Evolutionary conservation across 1,139 yeast species (phyloP), one percentile per base, ranked within the genome.

Genomic region (Blastobotrys niveus): DNA sequence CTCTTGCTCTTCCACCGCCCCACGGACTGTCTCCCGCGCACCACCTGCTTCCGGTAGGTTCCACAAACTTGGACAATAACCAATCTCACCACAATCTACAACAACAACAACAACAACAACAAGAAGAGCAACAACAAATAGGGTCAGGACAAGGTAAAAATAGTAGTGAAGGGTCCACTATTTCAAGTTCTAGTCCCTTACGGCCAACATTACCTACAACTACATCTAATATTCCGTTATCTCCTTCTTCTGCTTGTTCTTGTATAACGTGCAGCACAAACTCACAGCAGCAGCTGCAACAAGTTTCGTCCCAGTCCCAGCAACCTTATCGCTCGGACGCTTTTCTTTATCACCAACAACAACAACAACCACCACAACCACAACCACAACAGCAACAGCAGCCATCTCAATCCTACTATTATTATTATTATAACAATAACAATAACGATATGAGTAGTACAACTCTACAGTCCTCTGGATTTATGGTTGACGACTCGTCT

Each of bases 131-230:
- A 71, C 67, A 70, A 1, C 50, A 34, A 12, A 72, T 66, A 26
- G 47, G 34, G 5, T 48, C 20, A 17, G 39, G 36, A 19, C n/a
- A n/a, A n/a, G n/a, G n/a, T n/a, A n/a, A 33, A 15, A 33, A 48
- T 30, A 68, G 67, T 4, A 64, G 59, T 15, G 65, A 53, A 42
- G 62, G 56, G 20, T 59, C 55, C 71, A 71, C 67, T 42, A 61
- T 60, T 52, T 66, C 66, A 48, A 70, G 59, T 49, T 70, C 74
- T 57, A 70, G 54, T 8, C 74, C 74, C 43, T 69, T 66, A 51
- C 70, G 74, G 19, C 74, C 74, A 40, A 71, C 74, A 35, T 74
- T 74, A 33, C 70, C 70, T 47, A 70, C 59, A 27, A 70, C 57
- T 17, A 69, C 73, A 10, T 63, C 43, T 3, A 73, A 74, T 45